A percentile compares a stretch with the other conserved stretches of the same genome.
Evolutionary conservation across 305 asterid genomes (phyloP).

Genomic region (Andrographis paniculata): DNA sequence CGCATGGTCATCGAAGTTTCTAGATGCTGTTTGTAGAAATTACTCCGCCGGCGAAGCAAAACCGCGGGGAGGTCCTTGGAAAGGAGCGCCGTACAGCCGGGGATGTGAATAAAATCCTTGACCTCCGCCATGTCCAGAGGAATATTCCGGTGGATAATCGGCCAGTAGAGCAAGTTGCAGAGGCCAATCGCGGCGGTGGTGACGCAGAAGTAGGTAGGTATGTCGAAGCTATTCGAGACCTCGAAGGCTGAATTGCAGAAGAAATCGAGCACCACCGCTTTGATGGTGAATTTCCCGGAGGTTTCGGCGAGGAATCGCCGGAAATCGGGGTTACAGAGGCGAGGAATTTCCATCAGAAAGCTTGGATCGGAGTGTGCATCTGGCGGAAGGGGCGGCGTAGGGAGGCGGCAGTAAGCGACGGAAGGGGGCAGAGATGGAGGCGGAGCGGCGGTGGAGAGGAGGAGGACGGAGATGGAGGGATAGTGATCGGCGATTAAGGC

Average conservation of each 20-base stretch:
- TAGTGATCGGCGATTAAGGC: constrained; percentile 31
- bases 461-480: constrained; percentile 20
- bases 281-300: constrained; percentile 19
- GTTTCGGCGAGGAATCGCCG: constrained; percentile 25
- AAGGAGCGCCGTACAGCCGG: constrained; percentile 25
- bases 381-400: constrained; percentile 21
- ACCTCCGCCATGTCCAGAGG: constrained; percentile 6
- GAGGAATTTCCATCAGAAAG: constrained; percentile 30
- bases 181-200: constrained; percentile 23
- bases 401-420: constrained; percentile 27
- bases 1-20: constrained; percentile 16
- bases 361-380: constrained; percentile 19
- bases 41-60: constrained; percentile 17
- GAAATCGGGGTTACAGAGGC: constrained; percentile 26
- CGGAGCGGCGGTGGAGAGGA: constrained; percentile 28
- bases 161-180: constrained; percentile 18
- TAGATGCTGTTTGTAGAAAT: constrained; percentile 22
- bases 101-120: constrained; percentile 17
- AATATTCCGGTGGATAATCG: constrained; percentile 18
- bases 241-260: constrained; percentile 34
- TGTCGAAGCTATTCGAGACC: constrained; percentile 18
- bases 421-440: constrained; percentile 22
- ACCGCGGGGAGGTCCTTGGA: constrained; percentile 23
- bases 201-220: constrained; percentile 36
- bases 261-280: constrained; percentile 33